These are phyloP conservation scores for Epichloe bromicola DNA, from an alignment of 2,329 filamentous ascomycete genomes.

Conservation along the genomic window DNA sequence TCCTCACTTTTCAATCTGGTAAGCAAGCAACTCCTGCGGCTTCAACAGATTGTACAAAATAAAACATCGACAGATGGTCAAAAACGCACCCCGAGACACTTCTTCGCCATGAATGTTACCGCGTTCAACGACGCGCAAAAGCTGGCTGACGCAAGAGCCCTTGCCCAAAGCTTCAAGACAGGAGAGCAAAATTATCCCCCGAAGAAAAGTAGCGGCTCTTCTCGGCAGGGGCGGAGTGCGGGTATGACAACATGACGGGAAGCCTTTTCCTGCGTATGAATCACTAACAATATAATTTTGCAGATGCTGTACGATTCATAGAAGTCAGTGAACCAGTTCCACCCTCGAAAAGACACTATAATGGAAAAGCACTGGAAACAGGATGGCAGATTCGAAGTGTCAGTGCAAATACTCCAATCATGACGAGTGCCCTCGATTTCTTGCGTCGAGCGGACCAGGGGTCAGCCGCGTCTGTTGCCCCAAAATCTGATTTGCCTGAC, in stretches of 20 bases:
- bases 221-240: background rate
- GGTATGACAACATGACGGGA: background rate
- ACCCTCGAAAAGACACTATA: slow-evolving; percentile 2
- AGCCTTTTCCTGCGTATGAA: background rate
- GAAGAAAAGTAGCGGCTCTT: background rate
- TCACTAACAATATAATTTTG: background rate
- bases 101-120: slow-evolving; percentile 7
- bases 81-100: background rate
- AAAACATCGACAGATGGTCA: background rate
- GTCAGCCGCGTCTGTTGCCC: background rate
- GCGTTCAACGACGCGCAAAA: slow-evolving; percentile 14
- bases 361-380: background rate
- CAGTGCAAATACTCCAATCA: background rate
- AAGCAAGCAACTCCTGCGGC: background rate
- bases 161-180: slow-evolving; percentile 15
- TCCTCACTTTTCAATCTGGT: background rate
- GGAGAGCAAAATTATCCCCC: slow-evolving; percentile 1
- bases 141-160: slow-evolving; percentile 15
- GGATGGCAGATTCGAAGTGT: slow-evolving; percentile 1
- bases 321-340: background rate
- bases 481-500: background rate
- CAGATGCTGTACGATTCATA: background rate
- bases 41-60: background rate
- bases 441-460: background rate
- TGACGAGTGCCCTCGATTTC: slow-evolving; percentile 3